Percentiles rank a stretch among this genome's conserved stretches.
Evolutionary conservation across 805 yeast species (phyloP).

Genomic region (Danielia reshetovae): DNA sequence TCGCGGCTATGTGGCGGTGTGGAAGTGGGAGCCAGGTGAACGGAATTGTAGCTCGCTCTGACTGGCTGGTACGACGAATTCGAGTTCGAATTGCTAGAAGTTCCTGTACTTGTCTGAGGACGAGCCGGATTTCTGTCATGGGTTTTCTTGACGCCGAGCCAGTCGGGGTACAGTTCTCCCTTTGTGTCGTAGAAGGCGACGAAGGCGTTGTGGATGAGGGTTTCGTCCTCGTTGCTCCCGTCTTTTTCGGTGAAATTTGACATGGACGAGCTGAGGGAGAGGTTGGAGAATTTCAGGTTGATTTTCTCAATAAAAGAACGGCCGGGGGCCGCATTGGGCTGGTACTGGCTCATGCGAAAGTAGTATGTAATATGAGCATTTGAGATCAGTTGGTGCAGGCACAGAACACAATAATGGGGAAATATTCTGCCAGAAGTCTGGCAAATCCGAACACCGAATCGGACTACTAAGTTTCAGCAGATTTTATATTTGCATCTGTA

Average conservation of each 20-base stretch:
- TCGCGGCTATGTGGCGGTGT: neutral
- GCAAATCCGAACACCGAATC: too few species aligned
- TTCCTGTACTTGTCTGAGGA: constrained; percentile 7
- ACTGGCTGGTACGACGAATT: constrained; percentile 22
- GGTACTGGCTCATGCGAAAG: constrained; percentile 18
- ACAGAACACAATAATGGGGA: too few species aligned
- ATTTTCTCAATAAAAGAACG: constrained; percentile 34
- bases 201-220: constrained; percentile 42
- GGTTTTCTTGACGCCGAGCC: constrained; percentile 32
- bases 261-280: constrained; percentile 24
- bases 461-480: too few species aligned
- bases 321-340: constrained; percentile 20
- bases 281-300: constrained; percentile 33
- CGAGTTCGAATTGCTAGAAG: constrained; percentile 4
- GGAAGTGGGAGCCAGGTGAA: constrained; percentile 7
- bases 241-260: constrained; percentile 30
- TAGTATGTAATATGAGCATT: too few species aligned
- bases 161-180: constrained; percentile 37
- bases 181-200: constrained; percentile 33
- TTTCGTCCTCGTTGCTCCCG: constrained; percentile 35
- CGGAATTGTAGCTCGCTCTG: constrained; percentile 19
- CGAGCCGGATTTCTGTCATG: neutral
- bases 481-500: too few species aligned
- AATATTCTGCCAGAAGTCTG: too few species aligned
- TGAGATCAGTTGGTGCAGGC: too few species aligned